These are phyloP conservation scores for Gaultheria prostrata DNA, from an alignment of 148 eudicot genomes.

Conservation along the genomic window DNA sequence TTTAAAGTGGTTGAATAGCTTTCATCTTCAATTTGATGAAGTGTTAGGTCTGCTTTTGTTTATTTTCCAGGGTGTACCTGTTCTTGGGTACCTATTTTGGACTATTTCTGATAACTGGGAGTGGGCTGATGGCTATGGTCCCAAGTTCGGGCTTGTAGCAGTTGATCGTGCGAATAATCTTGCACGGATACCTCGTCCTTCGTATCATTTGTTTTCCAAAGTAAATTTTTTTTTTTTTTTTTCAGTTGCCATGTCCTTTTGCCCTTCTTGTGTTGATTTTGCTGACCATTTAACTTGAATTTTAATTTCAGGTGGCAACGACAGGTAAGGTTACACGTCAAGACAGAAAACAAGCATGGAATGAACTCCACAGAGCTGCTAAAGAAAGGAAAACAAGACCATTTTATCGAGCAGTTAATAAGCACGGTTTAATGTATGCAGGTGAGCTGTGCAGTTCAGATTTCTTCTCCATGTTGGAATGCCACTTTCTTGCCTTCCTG, in stretches of 20 bases:
- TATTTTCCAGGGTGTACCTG: conserved; percentile 69
- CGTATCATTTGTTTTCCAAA: conserved; percentile 78
- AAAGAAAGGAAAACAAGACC: conserved; percentile 74
- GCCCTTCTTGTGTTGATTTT: background rate
- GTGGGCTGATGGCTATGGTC: conserved; percentile 99
- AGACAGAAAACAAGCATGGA: conserved; percentile 78
- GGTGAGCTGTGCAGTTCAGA: conserved; percentile 39
- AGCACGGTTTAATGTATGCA: conserved; percentile 89
- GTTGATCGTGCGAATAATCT: conserved; percentile 91
- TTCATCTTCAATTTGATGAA: background rate
- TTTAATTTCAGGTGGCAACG: conserved; percentile 54
- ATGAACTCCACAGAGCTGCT: conserved; percentile 65
- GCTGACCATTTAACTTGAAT: conserved; percentile 10
- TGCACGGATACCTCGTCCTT: conserved; percentile 83
- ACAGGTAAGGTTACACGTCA: conserved; percentile 73
- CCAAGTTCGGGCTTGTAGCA: conserved; percentile 95
- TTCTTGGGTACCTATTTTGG: conserved; percentile 95
- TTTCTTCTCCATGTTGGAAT: background rate
- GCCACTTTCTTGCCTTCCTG: conserved; percentile 10
- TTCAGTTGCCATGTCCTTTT: background rate
- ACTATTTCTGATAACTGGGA: conserved; percentile 99
- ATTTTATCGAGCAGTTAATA: conserved; percentile 86
- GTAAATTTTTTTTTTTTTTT: conserved; percentile 32
- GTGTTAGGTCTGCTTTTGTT: conserved; percentile 5
- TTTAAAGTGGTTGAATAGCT: background rate